Percentiles rank a stretch among this genome's conserved stretches.
phyloP scores from a whole-genome alignment of 2,329 filamentous ascomycete genomes.

The Colletotrichum liaoningense region DNA sequence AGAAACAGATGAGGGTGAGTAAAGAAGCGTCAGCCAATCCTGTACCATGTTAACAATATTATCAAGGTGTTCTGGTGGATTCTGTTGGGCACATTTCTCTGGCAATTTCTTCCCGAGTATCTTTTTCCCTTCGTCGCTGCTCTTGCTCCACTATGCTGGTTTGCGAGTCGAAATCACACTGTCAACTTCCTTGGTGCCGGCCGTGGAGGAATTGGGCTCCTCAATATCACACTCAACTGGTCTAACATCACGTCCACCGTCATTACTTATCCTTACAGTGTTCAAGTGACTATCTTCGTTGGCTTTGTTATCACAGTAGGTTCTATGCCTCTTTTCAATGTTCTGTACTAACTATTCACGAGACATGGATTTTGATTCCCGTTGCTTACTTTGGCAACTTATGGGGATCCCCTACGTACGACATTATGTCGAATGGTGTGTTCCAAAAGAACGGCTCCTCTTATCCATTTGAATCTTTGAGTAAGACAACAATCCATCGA shows the following conservation, averaged over 20 bases:
- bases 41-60: neutral
- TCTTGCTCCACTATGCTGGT: constrained; percentile 72
- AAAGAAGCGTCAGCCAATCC: no score
- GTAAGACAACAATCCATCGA: constrained; percentile 32
- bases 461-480: constrained; percentile 37
- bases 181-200: constrained; percentile 72
- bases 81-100: constrained; percentile 63
- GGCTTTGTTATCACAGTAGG: constrained; percentile 58
- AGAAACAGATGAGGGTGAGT: constrained; percentile 25
- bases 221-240: constrained; percentile 71
- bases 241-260: constrained; percentile 66
- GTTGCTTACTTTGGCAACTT: constrained; percentile 69
- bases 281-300: constrained; percentile 67
- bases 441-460: constrained; percentile 45
- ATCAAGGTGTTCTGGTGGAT: constrained; percentile 67
- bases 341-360: constrained; percentile 36
- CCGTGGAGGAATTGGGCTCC: constrained; percentile 70
- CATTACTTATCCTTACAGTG: constrained; percentile 64
- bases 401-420: constrained; percentile 53
- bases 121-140: constrained; percentile 70
- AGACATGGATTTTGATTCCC: constrained; percentile 69
- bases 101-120: constrained; percentile 73
- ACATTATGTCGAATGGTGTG: constrained; percentile 69
- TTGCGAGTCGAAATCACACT: constrained; percentile 66
- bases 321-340: neutral